These are phyloP conservation scores for Paraphoma chrysanthemicola DNA, from an alignment of 2,329 filamentous ascomycete genomes.

Conservation along the genomic window DNA sequence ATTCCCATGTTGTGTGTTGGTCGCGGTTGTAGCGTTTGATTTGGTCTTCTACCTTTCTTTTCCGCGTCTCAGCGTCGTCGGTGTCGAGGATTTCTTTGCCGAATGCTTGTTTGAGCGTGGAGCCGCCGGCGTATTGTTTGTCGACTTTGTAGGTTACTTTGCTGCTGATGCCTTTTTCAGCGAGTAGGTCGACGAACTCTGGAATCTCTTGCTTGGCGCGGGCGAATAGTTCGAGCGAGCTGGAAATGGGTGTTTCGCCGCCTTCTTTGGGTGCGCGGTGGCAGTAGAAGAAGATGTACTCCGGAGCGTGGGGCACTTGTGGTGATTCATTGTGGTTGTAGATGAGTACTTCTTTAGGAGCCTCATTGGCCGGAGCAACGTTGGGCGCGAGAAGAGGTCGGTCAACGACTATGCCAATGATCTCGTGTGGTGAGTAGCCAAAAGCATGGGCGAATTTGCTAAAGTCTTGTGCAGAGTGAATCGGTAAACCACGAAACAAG, in stretches of 20 bases:
- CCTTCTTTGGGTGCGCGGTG: conserved; percentile 17
- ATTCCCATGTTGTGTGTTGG: conserved; percentile 57
- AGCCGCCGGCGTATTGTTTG: conserved; percentile 55
- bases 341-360: conserved; percentile 48
- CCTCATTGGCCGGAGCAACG: conserved; percentile 49
- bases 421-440: conserved; percentile 42
- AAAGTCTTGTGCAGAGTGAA: conserved; percentile 45
- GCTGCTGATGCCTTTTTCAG: conserved; percentile 33
- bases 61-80: conserved; percentile 10
- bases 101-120: conserved; percentile 47
- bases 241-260: conserved; percentile 46
- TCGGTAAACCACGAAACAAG: conserved; percentile 57
- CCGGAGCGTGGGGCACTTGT: conserved; percentile 47
- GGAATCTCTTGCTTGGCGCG: conserved; percentile 33
- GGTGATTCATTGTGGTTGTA: conserved; percentile 49
- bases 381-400: conserved; percentile 42
- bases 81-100: conserved; percentile 4
- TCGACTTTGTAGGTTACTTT: conserved; percentile 51
- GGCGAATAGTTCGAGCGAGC: conserved; percentile 35
- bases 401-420: conserved; percentile 43
- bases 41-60: conserved; percentile 9
- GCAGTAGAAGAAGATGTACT: conserved; percentile 44
- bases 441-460: conserved; percentile 45
- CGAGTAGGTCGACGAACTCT: conserved; percentile 37
- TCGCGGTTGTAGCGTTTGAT: conserved; percentile 50